Evolutionary conservation across 2,329 filamentous ascomycete genomes (phyloP), one percentile per base, ranked within the genome.

Genomic region (Huntiella savannae): DNA sequence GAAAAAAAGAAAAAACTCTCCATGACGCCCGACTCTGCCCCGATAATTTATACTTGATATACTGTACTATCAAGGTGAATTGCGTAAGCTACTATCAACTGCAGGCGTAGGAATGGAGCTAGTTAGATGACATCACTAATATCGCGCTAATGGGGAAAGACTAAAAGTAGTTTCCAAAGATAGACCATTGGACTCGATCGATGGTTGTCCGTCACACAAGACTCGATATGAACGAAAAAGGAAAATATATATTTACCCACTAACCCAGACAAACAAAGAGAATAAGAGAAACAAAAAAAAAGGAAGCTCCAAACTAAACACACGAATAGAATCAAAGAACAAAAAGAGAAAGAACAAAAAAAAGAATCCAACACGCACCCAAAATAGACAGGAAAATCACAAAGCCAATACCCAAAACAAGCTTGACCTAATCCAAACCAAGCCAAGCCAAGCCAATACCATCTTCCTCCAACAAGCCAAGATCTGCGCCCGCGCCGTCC

Each of bases 231-330:
- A 8, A 40, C 16, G 19, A 40, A 40, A 19, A 22, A 40, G 32
- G n/a, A 35, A 39, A 33, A 19, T 28, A 28, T 46, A 35, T 44
- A 36, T 36, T 28, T 36, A 40, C 15, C 47, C 34, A 39, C n/a
- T 16, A 41, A 43, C 11, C 32, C 5, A n/a, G 5, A 33, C 10
- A 43, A 38, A 34, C 41, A 39, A 32, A 50, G 40, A 43, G 44
- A 47, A 40, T n/a, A 32, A 17, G 38, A 39, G 7, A 5, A 47
- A 38, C 15, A 15, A 17, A 44, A 39, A 47, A 34, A 46, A 32
- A 28, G 8, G 8, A 28, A 28, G 22, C 22, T 28, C 22, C 22
- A 28, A 28, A 28, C 22, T 32, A 37, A 17, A 49, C 12, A 19
- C 28, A 32, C n/a, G 12, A 40, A 42, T 32, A 33, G 41, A 45